phyloP scores from a whole-genome alignment of 371 early-diverging fungal species.

The Rhizopus delemar region DNA sequence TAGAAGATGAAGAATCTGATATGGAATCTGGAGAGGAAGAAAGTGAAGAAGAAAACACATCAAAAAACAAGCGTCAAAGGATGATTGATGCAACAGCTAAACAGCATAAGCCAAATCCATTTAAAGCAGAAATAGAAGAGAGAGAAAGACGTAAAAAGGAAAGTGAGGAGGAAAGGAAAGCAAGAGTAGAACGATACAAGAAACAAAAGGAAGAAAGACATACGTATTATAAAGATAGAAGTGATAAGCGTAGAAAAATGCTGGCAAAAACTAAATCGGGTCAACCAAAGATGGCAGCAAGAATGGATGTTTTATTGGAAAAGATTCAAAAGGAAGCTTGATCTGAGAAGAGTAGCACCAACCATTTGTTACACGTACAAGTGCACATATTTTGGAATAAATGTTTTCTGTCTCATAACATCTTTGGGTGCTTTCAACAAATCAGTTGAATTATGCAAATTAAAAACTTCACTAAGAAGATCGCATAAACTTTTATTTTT shows the following conservation, averaged over 20 bases:
- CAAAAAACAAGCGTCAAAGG: slow-evolving; percentile 18
- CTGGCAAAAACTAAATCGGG: slow-evolving; percentile 59
- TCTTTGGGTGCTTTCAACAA: no score
- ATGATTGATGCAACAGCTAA: neutral
- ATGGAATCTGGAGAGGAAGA: slow-evolving; percentile 39
- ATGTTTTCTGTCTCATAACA: no score
- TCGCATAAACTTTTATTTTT: no score
- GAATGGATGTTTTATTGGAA: slow-evolving; percentile 60
- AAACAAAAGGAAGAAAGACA: slow-evolving; percentile 51
- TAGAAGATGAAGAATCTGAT: slow-evolving; percentile 27
- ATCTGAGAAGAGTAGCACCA: no score
- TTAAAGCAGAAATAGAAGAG: slow-evolving; percentile 57
- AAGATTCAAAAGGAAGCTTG: slow-evolving; percentile 52
- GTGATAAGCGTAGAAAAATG: slow-evolving; percentile 58
- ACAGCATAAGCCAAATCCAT: slow-evolving; percentile 59
- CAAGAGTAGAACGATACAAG: slow-evolving; percentile 36
- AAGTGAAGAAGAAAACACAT: slow-evolving; percentile 31
- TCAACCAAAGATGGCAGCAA: slow-evolving; percentile 67
- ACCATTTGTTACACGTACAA: no score
- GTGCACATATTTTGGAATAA: no score
- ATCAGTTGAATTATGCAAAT: no score
- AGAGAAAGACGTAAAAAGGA: slow-evolving; percentile 48
- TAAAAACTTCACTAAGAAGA: no score
- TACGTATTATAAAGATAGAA: slow-evolving; percentile 58
- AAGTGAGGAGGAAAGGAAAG: slow-evolving; percentile 35